Conservation (phyloP, 2,329 filamentous ascomycete species). For the Penicillium sp. region DNA sequence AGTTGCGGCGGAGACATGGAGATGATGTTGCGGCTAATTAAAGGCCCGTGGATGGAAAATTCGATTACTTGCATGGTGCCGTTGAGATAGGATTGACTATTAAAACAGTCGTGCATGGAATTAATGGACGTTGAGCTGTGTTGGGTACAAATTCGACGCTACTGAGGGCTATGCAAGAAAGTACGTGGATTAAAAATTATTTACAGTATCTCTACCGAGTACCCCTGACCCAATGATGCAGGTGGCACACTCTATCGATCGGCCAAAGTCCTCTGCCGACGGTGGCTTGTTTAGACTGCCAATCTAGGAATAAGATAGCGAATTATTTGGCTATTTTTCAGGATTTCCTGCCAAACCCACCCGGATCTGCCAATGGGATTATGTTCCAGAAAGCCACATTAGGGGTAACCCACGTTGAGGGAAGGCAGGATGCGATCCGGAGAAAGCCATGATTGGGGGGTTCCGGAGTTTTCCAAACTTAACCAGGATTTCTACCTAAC, state of each 20-base stretch:
- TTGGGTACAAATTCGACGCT: neutral
- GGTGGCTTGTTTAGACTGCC: neutral
- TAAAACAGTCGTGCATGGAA: neutral
- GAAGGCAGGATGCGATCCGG: neutral
- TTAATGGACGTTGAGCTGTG: neutral
- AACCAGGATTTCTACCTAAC: neutral
- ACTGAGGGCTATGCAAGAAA: neutral
- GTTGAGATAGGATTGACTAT: neutral
- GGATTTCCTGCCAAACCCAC: neutral
- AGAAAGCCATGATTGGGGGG: neutral
- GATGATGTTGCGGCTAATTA: neutral
- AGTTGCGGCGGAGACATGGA: neutral
- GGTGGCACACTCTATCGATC: conserved; percentile 1
- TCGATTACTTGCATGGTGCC: neutral
- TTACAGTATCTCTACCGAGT: too few relatives aligned
- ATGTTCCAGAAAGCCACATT: neutral
- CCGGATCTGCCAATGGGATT: neutral
- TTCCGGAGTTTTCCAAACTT: neutral
- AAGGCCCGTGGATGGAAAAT: neutral
- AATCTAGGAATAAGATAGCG: neutral
- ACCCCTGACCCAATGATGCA: conserved; percentile 1
- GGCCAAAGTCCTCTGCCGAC: neutral
- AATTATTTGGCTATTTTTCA: neutral
- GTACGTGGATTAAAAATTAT: neutral
- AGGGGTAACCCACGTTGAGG: neutral